Evolutionary conservation across 768 basidiomycete genomes (phyloP).

Genomic region (Tulasnella sp.): DNA sequence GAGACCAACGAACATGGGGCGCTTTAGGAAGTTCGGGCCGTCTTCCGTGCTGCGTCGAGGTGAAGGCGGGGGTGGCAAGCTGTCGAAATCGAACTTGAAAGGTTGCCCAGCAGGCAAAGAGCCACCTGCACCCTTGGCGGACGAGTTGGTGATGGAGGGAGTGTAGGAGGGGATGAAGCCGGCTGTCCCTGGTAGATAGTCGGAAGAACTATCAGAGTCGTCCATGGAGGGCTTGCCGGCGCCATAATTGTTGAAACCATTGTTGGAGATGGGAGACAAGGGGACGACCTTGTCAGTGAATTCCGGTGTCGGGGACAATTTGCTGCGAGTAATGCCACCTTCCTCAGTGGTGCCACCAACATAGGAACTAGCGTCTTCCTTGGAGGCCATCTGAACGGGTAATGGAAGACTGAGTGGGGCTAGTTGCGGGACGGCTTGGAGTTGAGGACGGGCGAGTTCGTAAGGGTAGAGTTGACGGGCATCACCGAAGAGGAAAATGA

Average conservation of each 20-base stretch:
- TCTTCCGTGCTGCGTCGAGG: constrained; percentile 36
- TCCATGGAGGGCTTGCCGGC: background rate
- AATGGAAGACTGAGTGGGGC: constrained; percentile 1
- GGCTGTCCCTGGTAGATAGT: constrained; percentile 2
- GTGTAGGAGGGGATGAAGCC: constrained; percentile 13
- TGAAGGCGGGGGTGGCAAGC: constrained; percentile 31
- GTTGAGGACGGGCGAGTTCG: constrained; percentile 32
- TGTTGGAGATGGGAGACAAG: background rate
- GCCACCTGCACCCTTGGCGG: background rate
- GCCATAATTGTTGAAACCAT: too few relatives aligned
- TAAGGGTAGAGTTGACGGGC: constrained; percentile 21
- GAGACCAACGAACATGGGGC: constrained; percentile 43
- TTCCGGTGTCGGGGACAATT: background rate
- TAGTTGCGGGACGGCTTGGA: background rate
- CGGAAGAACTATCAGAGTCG: background rate
- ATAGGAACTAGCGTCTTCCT: background rate
- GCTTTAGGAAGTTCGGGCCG: constrained; percentile 37
- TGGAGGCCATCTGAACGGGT: background rate
- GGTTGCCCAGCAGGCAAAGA: constrained; percentile 26
- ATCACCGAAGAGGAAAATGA: constrained; percentile 22
- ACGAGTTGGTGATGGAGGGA: constrained; percentile 8
- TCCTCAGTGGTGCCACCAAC: background rate
- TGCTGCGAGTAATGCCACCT: too few relatives aligned
- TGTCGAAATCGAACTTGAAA: constrained; percentile 37
- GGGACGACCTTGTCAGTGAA: background rate